Evolutionary conservation across 2,329 filamentous ascomycete species (phyloP), one percentile per base, ranked within the genome.

Genomic region (Penicillium sp.): DNA sequence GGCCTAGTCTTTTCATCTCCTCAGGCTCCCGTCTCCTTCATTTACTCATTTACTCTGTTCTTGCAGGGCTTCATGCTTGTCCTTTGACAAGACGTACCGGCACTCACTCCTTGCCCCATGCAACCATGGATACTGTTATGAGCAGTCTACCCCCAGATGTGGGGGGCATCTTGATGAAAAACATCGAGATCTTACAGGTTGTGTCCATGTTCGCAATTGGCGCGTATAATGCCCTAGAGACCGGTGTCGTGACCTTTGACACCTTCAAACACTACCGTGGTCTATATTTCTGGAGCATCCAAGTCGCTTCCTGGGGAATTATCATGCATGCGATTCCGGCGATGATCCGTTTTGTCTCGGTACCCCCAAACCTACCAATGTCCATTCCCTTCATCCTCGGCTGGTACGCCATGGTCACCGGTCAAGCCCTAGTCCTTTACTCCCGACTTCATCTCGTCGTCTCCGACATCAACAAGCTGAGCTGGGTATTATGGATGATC

Each of bases 241-340:
- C 81, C 28, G 72, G 74, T 40, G 67, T 81, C 37, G 72, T 78
- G 53, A 70, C 80, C 35, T 79, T 80, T 59, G 72, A 76, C 47
- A 78, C 77, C 6, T 83, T 83, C 68, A 76, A 73, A 42, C 68
- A 70, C 38, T 78, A 77, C 57, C 69, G 64, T 10, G 78, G 80
- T 0, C 72, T 82, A 1, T 82, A 83, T 65, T 83, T 82, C 66
- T 82, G 76, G 74, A 79, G 76, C 58, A 68, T 80, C 57, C 65
- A 81, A 24, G 62, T 78, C 6, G 73, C 80, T 1, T 74, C 78
- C 6, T 72, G 72, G 51, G 60, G 72, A 1, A 80, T 80, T 15
- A 71, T 81, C 22, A 63, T 79, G 1, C 73, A 75, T 10, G 64
- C 77, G 3, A 68, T 74, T 15, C 65, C 80, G 6, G 68, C 79